Evolutionary conservation across 2,329 filamentous ascomycete species (phyloP), one percentile per base, ranked within the genome.

Genomic region (Magnaporthales sp.): DNA sequence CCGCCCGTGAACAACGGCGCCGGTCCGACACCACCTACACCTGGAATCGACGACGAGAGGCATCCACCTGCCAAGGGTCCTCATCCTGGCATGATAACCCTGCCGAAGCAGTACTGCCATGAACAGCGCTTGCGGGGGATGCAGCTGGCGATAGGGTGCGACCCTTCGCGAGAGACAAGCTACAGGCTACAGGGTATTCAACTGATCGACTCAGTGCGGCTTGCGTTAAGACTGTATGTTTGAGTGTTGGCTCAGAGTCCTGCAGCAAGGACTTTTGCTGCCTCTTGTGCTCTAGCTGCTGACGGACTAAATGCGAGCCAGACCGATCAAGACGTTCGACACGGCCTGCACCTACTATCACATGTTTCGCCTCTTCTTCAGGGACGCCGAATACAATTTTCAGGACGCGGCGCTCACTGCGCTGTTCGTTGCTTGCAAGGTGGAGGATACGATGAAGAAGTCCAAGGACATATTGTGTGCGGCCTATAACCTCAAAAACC

Each of bases 391-490:
- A 73, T 97, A 96, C 77, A 91, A 91, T 75, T 93, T 89, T 70
- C 78, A 92, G 76, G 94, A 98, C 75, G 93, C 92, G 1, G 92
- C 94, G 0, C 86, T 95, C 7, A 92, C 95, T 0, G 90, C 92
- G 27, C 81, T 99, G 9, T 94, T 98, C 74, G 91, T 93, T 2
- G 93, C 93, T 2, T 98, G 94, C 82, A 99, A 99, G 80, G 93
- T 96, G 62, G 95, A 99, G 77, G 95, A 99, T 77, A 99, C 95
- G 0, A 86, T 97, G 71, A 99, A 99, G 80, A 98, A 98, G 80
- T 96, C 92, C 3, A 88, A 87, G 67, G 95, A 99, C 70, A 96
- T 99, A 68, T 82, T 98, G 19, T 96, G 92, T 67, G 93, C 93
- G 0, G 90, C 92, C 27, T 92, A 94, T 78, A 97, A 97, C 74